Base-by-base conservation (phyloP, 306 rosid species). In the Sesbania bispinosa region DNA sequence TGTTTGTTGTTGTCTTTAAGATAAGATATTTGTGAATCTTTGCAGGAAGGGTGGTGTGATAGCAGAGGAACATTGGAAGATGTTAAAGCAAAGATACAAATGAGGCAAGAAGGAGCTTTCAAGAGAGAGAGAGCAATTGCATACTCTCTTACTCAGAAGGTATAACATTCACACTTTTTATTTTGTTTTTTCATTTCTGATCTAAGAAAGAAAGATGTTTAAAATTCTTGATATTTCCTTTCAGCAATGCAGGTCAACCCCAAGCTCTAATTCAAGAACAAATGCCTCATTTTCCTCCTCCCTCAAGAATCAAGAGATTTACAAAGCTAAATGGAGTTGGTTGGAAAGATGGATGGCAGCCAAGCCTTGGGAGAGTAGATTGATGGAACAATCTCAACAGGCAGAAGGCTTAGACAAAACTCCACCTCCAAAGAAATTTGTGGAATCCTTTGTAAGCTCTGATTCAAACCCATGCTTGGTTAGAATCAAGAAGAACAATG, bases 281-380 rank as follows among this genome's bases (percentile, higher is more conserved):
- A 83, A 55, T 21, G 55, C 72, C 32, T 61, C 89, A 0, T 51
- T 82, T 30, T 80, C 69, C 23, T n/a, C n/a, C n/a, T 42, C 86
- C 47, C 85, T 87, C 53, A 86, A 80, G 76, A 84, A 81, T 61
- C 70, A 79, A 1, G 88, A 89, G 68, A 62, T 78, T 3, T 88
- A 86, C 81, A 91, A 85, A 82, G 81, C 80, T 29, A 91, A 83
- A 42, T 95, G 99, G 99, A 95, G 89, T 64, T 95, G 99, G 99
- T 81, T 95, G 78, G 99, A 95, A 77, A 88, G 99, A 9, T 95
- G 99, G 99, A 95, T 95, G 99, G 92, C 97, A 26, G 97, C 97
- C 2, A 95, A 91, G 81, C 99, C 99, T 1, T 95, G 99, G 99
- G 99, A 95, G 79, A 86, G 84, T 43, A 87, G 97, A 73, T 80